These are phyloP conservation scores for Chalciporus chontae DNA, from an alignment of 768 basidiomycete species.

Conservation along the genomic window DNA sequence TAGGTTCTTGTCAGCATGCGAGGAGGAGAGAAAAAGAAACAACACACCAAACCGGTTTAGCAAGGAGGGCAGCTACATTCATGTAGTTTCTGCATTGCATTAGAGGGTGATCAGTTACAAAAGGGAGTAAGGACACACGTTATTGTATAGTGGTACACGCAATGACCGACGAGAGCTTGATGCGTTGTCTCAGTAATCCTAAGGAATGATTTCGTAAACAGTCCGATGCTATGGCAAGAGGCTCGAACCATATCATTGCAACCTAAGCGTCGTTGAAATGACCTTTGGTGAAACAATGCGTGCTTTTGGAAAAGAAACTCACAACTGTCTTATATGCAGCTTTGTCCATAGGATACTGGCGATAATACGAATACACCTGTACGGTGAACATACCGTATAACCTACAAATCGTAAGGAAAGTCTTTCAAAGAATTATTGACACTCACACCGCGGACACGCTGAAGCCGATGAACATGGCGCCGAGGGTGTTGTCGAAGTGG, in stretches of 20 bases:
- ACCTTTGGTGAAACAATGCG: not conserved
- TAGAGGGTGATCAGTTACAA: not conserved
- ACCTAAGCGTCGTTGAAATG: conserved; percentile 24
- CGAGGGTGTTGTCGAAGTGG: conserved; percentile 47
- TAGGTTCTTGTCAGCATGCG: conserved; percentile 26
- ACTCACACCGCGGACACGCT: conserved; percentile 41
- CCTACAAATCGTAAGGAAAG: conserved; percentile 32
- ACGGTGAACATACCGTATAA: conserved; percentile 51
- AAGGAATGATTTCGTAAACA: not conserved
- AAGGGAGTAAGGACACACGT: conserved; percentile 36
- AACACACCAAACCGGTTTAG: conserved; percentile 44
- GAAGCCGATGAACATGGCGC: conserved; percentile 59
- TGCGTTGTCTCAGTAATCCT: conserved; percentile 49
- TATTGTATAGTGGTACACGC: conserved; percentile 52
- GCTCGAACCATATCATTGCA: conserved; percentile 30
- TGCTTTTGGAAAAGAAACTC: conserved; percentile 25
- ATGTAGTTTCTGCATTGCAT: conserved; percentile 37
- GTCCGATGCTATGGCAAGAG: not conserved
- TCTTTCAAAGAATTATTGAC: not conserved
- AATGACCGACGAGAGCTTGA: conserved; percentile 49
- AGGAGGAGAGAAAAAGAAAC: not conserved
- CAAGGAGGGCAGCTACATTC: conserved; percentile 34
- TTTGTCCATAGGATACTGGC: conserved; percentile 52
- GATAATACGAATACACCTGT: conserved; percentile 55
- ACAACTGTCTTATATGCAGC: conserved; percentile 49